Evolutionary conservation across 345 rosid genomes (phyloP).

Genomic region (Kernera saxatilis): DNA sequence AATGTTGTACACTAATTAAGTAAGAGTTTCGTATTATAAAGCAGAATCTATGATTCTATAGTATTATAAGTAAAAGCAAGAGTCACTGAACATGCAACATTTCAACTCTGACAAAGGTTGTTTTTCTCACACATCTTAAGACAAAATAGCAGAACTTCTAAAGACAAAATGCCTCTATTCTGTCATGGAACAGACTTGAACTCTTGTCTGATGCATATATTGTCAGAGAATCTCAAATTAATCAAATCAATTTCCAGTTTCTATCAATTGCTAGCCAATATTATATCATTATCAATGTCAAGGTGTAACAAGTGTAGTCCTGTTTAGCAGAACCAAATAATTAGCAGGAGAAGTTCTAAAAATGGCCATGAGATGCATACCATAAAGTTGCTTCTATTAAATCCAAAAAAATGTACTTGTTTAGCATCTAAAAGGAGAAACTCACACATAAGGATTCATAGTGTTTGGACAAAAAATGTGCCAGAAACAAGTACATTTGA

Average conservation of each 20-base stretch:
- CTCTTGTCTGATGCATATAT: not conserved
- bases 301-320: not conserved
- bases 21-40: constrained; percentile 31
- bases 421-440: not conserved
- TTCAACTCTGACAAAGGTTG: not conserved
- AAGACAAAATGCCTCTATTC: not conserved
- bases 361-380: not conserved
- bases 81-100: not conserved
- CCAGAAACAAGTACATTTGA: not conserved
- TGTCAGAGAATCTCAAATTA: not conserved
- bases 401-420: not conserved
- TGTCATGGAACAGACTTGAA: not conserved
- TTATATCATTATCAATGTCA: too few relatives aligned
- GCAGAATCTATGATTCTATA: not conserved
- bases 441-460: not conserved
- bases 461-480: not conserved
- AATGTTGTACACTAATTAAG: constrained; percentile 24
- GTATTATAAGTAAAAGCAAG: not conserved
- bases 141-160: not conserved
- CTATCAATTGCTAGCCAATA: not conserved
- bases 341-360: not conserved
- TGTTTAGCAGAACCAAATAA: not conserved
- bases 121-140: constrained; percentile 1
- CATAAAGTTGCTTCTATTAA: not conserved
- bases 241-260: not conserved